Percentiles rank a stretch among this genome's conserved stretches.
These are phyloP conservation scores for Entoloma clypeatum DNA, from an alignment of 1,284 basidiomycete genomes.

Conservation along the genomic window DNA sequence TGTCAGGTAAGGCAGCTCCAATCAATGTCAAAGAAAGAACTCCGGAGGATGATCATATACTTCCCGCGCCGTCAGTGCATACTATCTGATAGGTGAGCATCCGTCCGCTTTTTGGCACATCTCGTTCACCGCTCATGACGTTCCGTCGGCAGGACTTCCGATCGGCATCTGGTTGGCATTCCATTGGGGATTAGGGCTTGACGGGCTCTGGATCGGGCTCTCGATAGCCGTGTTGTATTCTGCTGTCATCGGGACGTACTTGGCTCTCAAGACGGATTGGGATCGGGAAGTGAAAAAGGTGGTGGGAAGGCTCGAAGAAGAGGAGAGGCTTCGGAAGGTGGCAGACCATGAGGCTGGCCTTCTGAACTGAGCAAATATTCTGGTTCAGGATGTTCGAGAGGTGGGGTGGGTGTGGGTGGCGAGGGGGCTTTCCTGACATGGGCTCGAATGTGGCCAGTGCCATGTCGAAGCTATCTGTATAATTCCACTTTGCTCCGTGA, in stretches of 20 bases:
- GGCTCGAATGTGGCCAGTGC: no score
- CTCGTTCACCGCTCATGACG: not conserved
- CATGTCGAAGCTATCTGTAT: no score
- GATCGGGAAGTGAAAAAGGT: conserved; percentile 56
- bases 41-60: not conserved
- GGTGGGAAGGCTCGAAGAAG: conserved; percentile 40
- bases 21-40: not conserved
- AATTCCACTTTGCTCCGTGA: no score
- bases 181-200: conserved; percentile 33
- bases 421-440: no score
- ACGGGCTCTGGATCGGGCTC: conserved; percentile 67
- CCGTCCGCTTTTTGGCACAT: conserved; percentile 7
- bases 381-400: no score
- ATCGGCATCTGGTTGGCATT: conserved; percentile 65
- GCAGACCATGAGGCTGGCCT: conserved; percentile 4
- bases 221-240: conserved; percentile 56
- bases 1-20: conserved; percentile 46
- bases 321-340: conserved; percentile 13
- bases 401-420: no score
- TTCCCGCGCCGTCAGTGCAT: no score
- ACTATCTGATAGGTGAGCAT: not conserved
- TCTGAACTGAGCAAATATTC: not conserved
- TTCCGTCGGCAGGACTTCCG: conserved; percentile 34
- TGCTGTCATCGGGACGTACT: conserved; percentile 42
- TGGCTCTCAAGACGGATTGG: conserved; percentile 59